Conservation (phyloP, 495 filamentous ascomycete genomes). For the Hyaloscypha bicolor region DNA sequence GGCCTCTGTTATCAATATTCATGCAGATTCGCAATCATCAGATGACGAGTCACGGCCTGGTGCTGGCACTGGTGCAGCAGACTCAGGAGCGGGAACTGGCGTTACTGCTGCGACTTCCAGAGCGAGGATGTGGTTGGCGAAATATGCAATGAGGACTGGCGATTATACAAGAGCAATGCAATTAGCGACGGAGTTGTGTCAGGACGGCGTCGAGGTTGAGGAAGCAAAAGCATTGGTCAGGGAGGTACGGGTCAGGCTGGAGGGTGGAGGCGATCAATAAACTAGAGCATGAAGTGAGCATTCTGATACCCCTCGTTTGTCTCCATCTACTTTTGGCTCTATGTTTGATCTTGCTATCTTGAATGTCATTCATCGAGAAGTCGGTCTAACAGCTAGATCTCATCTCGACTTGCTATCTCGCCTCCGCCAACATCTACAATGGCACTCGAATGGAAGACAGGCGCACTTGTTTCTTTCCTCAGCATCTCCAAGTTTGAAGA, state of each 20-base stretch:
- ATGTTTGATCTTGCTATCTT: background rate
- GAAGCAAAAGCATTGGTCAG: slow-evolving; percentile 95
- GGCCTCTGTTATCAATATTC: slow-evolving; percentile 30
- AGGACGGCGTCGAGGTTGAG: slow-evolving; percentile 96
- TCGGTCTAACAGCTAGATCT: slow-evolving; percentile 12
- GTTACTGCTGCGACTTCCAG: slow-evolving; percentile 88
- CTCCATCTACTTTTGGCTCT: background rate
- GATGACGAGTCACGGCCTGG: slow-evolving; percentile 37
- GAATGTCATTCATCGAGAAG: background rate
- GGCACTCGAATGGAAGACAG: slow-evolving; percentile 46
- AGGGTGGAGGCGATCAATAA: slow-evolving; percentile 36
- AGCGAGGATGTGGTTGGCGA: slow-evolving; percentile 92
- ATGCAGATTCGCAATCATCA: slow-evolving; percentile 29
- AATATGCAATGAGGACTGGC: slow-evolving; percentile 71
- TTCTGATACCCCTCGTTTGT: slow-evolving; percentile 1
- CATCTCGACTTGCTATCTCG: slow-evolving; percentile 14
- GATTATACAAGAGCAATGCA: slow-evolving; percentile 77
- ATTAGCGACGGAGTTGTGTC: slow-evolving; percentile 85
- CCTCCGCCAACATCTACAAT: slow-evolving; percentile 24
- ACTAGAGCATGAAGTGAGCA: background rate
- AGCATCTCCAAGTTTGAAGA: slow-evolving; percentile 39
- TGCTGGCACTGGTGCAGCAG: slow-evolving; percentile 28
- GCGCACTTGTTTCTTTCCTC: slow-evolving; percentile 31
- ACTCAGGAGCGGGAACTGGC: slow-evolving; percentile 55
- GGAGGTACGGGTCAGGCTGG: slow-evolving; percentile 82